phyloP scores from a whole-genome alignment of 768 basidiomycete genomes.

The Fomitopsis pulvina region DNA sequence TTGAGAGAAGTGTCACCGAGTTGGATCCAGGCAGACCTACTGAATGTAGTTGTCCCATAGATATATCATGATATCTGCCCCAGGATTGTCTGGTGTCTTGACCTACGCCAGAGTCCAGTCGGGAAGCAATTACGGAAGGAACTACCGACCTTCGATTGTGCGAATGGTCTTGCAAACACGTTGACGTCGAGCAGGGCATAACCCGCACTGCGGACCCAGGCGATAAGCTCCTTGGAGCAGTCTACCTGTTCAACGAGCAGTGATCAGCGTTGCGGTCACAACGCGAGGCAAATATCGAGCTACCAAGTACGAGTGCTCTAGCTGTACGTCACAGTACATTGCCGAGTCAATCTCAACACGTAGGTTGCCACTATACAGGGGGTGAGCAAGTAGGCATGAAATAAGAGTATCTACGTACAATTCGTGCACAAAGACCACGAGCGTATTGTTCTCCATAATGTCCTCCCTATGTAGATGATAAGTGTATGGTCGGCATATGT shows the following conservation, averaged over 20 bases:
- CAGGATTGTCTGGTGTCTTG: slow-evolving; percentile 31
- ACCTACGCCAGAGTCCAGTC: slow-evolving; percentile 21
- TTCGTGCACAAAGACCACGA: slow-evolving; percentile 91
- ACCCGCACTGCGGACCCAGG: slow-evolving; percentile 61
- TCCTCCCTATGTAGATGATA: slow-evolving; percentile 45
- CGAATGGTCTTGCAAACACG: slow-evolving; percentile 57
- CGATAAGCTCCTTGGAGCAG: slow-evolving; percentile 70
- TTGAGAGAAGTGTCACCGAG: not conserved
- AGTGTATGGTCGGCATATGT: too few species aligned
- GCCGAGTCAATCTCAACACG: slow-evolving; percentile 76
- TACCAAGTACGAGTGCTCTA: slow-evolving; percentile 85
- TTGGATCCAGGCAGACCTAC: slow-evolving; percentile 39
- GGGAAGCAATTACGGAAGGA: not conserved
- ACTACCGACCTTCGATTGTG: slow-evolving; percentile 27
- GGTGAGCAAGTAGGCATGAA: not conserved
- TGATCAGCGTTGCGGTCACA: not conserved
- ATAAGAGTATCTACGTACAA: slow-evolving; percentile 52
- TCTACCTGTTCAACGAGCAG: slow-evolving; percentile 57
- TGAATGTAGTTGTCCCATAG: slow-evolving; percentile 96
- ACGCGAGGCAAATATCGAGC: slow-evolving; percentile 4
- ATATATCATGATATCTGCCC: slow-evolving; percentile 63
- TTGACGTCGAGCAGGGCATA: slow-evolving; percentile 86
- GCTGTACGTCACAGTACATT: slow-evolving; percentile 60
- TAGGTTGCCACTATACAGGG: slow-evolving; percentile 68
- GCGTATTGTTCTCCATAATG: slow-evolving; percentile 66